Conservation (phyloP, 1,284 basidiomycete genomes). For the Nidula niveotomentosa region DNA sequence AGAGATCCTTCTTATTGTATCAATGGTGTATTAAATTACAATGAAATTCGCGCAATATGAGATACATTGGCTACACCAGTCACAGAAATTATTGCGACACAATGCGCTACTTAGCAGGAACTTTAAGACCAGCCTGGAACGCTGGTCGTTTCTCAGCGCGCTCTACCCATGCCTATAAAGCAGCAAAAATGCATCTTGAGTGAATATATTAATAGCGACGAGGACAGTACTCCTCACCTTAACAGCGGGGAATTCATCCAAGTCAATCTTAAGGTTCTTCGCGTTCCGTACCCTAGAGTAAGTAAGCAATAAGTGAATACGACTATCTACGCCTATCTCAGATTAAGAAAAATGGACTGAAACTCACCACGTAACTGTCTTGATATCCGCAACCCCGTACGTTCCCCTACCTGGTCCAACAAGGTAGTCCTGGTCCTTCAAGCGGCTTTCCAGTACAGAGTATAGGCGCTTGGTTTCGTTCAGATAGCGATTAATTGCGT, state of each 20-base stretch:
- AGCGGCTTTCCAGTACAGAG: slow-evolving; percentile 70
- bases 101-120: slow-evolving; percentile 1
- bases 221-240: slow-evolving; percentile 32
- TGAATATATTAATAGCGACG: background rate
- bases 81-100: too few relatives aligned
- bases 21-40: too few relatives aligned
- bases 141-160: slow-evolving; percentile 22
- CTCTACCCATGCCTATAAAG: slow-evolving; percentile 29
- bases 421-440: slow-evolving; percentile 65
- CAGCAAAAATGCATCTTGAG: background rate
- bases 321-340: background rate
- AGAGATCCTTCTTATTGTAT: too few relatives aligned
- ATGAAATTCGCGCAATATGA: too few relatives aligned
- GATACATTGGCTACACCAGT: too few relatives aligned
- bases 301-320: background rate
- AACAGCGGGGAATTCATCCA: slow-evolving; percentile 58
- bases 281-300: slow-evolving; percentile 46
- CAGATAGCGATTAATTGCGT: slow-evolving; percentile 50
- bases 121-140: slow-evolving; percentile 20
- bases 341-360: background rate
- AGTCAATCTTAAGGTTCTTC: slow-evolving; percentile 45
- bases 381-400: slow-evolving; percentile 69
- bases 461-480: slow-evolving; percentile 81
- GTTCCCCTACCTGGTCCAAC: slow-evolving; percentile 66
- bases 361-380: slow-evolving; percentile 51